phyloP scores from a whole-genome alignment of 2,329 filamentous ascomycete genomes.

The Fusarium tjaetaba region DNA sequence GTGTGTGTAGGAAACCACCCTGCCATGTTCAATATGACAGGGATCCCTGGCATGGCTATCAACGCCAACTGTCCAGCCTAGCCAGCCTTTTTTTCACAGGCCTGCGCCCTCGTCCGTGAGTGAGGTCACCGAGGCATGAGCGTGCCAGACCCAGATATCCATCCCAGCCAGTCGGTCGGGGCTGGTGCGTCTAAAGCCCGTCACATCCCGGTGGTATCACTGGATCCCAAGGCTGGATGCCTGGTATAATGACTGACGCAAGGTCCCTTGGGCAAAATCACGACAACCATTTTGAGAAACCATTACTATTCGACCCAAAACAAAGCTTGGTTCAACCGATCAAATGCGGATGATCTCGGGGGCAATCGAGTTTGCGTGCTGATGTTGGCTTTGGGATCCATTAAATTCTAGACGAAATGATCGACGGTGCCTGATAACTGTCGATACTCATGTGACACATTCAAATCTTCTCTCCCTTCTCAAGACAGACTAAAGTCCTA shows the following conservation, averaged over 20 bases:
- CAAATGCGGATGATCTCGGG: not conserved
- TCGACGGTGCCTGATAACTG: conserved; percentile 26
- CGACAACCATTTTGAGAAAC: not conserved
- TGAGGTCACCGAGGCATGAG: conserved; percentile 24
- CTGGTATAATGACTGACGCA: not conserved
- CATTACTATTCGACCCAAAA: not conserved
- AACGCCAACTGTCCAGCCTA: conserved; percentile 10
- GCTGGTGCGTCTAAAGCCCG: conserved; percentile 16
- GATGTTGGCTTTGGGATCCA: not conserved
- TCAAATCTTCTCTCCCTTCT: conserved; percentile 13
- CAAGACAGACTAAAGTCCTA: not conserved
- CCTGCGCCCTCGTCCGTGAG: conserved; percentile 5
- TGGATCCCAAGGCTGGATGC: not conserved
- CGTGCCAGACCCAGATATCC: conserved; percentile 31
- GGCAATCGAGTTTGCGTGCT: not conserved
- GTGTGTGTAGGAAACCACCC: not conserved
- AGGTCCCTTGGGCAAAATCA: not conserved
- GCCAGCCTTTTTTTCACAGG: not conserved
- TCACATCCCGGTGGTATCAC: conserved; percentile 17
- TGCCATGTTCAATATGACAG: conserved; percentile 14
- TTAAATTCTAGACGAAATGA: conserved; percentile 36
- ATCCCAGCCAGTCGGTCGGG: conserved; percentile 41
- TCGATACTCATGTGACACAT: conserved; percentile 36
- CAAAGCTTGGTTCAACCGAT: not conserved
- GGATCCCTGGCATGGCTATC: conserved; percentile 26